Evolutionary conservation across 192 early-diverging fungal genomes (phyloP), one percentile per base, ranked within the genome.

Genomic region (Rhizophagus sp.): DNA sequence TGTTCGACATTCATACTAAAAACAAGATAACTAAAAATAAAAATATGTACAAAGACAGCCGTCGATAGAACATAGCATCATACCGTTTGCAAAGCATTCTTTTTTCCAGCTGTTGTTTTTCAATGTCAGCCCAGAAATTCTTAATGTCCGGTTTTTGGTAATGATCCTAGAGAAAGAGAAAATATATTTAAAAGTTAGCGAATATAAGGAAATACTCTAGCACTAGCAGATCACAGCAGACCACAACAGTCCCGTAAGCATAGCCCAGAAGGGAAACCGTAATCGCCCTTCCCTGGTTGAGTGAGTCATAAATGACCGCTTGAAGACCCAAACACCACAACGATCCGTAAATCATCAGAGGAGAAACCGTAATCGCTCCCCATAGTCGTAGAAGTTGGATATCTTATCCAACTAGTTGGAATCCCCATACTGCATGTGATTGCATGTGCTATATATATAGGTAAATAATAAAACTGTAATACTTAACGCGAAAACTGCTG

Each of bases 281-380:
- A 30, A 39, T 39, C 2, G 39, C 39, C 39, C 39, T 8, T 39
- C 39, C 39, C 39, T 39, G 39, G 39, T 39, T 39, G 39, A 39
- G 39, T 39, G 39, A 39, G 39, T 39, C 39, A 39, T 39, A 39
- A 39, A 39, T 39, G 65, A 25, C 65, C 33, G 65, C 65, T 67
- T 67, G 65, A 67, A 67, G 65, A 67, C 27, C 65, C 65, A 67
- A 27, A 67, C 65, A 67, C 65, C 65, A 67, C n/a, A 67, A 67
- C 65, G 65, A 67, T 67, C n/a, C 65, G 65, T 67, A 67, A 67
- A 67, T 67, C 65, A 67, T 67, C 25, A 67, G 65, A 67, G 65
- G 65, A 39, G 65, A 12, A 25, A 67, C 65, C 65, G 65, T 67
- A 67, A 67, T 67, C 27, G 8, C 33, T 13, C 65, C 65, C 27